A percentile compares a stretch with the other conserved stretches of the same genome.
Evolutionary conservation across 352 stramenopile species (phyloP).

Genomic region (Pythium graminicola): DNA sequence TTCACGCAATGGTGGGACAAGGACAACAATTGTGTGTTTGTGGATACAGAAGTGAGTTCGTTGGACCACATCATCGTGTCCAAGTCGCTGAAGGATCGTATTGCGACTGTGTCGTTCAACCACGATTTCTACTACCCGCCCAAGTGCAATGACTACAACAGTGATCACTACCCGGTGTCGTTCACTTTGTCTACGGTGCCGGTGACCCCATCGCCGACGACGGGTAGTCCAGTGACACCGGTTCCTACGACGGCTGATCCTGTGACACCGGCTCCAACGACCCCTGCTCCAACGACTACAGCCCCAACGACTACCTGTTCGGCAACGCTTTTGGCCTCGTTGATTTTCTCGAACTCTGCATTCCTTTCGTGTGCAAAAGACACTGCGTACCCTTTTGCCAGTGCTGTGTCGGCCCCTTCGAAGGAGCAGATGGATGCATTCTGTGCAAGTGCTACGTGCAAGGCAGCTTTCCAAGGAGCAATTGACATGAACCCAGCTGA

Average conservation of each 20-base stretch:
- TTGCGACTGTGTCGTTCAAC: conserved; percentile 22
- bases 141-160: conserved; percentile 25
- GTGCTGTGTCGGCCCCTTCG: not conserved
- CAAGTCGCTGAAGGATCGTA: conserved; percentile 21
- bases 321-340: conserved; percentile 1
- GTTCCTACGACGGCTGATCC: conserved; percentile 2
- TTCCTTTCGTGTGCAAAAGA: conserved; percentile 1
- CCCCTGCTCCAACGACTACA: not conserved
- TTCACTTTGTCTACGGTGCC: conserved; percentile 20
- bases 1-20: conserved; percentile 27
- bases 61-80: conserved; percentile 34
- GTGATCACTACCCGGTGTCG: conserved; percentile 31
- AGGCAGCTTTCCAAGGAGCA: conserved; percentile 1
- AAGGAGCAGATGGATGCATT: conserved; percentile 13
- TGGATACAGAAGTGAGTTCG: conserved; percentile 16
- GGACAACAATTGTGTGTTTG: conserved; percentile 20
- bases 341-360: conserved; percentile 7
- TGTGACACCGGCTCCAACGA: not conserved
- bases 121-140: conserved; percentile 27
- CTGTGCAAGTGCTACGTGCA: conserved; percentile 9
- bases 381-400: not conserved
- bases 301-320: not conserved
- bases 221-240: no score
- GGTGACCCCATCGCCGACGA: conserved; percentile 3
- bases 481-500: conserved; percentile 2